Conservation (phyloP, 352 stramenopile genomes). For the Pilasporangium apinafurcum region DNA sequence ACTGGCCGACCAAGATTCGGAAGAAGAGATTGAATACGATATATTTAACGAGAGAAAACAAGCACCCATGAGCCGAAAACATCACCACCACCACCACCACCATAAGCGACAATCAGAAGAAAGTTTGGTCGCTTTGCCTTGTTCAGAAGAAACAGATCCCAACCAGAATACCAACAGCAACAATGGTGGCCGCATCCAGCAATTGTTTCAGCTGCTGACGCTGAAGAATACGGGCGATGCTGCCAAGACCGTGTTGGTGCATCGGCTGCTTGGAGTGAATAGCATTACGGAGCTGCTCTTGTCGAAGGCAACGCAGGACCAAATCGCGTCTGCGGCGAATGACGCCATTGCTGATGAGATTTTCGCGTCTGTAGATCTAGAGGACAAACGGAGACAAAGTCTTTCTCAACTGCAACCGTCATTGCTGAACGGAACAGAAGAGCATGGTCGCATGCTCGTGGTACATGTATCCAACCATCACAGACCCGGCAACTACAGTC, state of each 20-base stretch:
- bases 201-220: constrained; percentile 57
- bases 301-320: constrained; percentile 55
- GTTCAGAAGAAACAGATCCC: neutral
- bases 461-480: neutral
- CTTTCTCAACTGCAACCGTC: constrained; percentile 7
- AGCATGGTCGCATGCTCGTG: neutral
- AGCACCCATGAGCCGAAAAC: too few species aligned
- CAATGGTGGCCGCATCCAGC: constrained; percentile 28
- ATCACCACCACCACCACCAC: too few species aligned
- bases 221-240: constrained; percentile 50
- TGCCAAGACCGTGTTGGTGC: constrained; percentile 43
- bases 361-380: constrained; percentile 48
- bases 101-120: too few species aligned
- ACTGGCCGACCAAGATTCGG: too few species aligned
- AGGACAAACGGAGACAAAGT: constrained; percentile 36
- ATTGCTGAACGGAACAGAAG: constrained; percentile 1
- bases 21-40: constrained; percentile 15
- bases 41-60: constrained; percentile 26
- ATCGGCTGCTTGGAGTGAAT: constrained; percentile 42
- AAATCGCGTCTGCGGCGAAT: constrained; percentile 63
- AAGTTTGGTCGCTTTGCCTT: too few species aligned
- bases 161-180: neutral
- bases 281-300: constrained; percentile 60
- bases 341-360: constrained; percentile 74
- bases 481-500: constrained; percentile 22